These are phyloP conservation scores for Verbascum thapsus DNA, from an alignment of 257 asterid genomes.

Conservation along the genomic window DNA sequence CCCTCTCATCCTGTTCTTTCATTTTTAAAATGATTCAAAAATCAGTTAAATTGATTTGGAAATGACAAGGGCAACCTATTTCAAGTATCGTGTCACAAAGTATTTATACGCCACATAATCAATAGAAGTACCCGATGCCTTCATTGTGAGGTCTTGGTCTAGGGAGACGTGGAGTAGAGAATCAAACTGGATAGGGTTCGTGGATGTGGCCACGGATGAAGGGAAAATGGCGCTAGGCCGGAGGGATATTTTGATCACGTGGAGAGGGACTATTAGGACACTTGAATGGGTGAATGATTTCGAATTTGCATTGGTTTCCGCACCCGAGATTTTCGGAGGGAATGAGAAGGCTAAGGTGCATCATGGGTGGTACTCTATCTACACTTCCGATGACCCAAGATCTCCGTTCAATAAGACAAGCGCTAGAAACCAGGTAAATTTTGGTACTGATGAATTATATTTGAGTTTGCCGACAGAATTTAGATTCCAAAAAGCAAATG, in stretches of 20 bases:
- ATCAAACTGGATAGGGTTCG: slow-evolving; percentile 87
- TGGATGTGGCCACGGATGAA: slow-evolving; percentile 84
- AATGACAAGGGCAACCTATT: slow-evolving; percentile 46
- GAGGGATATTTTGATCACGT: slow-evolving; percentile 71
- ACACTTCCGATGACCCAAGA: slow-evolving; percentile 63
- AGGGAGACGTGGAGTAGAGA: slow-evolving; percentile 83
- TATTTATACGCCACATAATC: slow-evolving; percentile 77
- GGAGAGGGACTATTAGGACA: slow-evolving; percentile 75
- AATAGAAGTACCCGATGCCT: slow-evolving; percentile 58
- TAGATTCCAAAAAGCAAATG: too few relatives aligned
- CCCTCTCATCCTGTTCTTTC: too few relatives aligned
- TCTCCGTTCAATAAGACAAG: slow-evolving; percentile 61
- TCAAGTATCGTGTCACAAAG: slow-evolving; percentile 55
- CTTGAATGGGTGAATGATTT: slow-evolving; percentile 82
- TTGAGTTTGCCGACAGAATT: too few relatives aligned
- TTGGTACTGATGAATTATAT: too few relatives aligned
- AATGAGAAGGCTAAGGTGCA: slow-evolving; percentile 49
- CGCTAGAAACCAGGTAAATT: slow-evolving; percentile 69
- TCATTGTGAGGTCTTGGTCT: slow-evolving; percentile 59
- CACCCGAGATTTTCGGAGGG: slow-evolving; percentile 56
- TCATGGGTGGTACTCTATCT: slow-evolving; percentile 77
- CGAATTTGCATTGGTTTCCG: slow-evolving; percentile 48
- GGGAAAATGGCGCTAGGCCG: slow-evolving; percentile 65
- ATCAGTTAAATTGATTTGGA: slow-evolving; percentile 34
- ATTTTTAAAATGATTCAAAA: too few relatives aligned